These are phyloP conservation scores for Albugo laibachii DNA, from an alignment of 352 stramenopile species.

Conservation along the genomic window DNA sequence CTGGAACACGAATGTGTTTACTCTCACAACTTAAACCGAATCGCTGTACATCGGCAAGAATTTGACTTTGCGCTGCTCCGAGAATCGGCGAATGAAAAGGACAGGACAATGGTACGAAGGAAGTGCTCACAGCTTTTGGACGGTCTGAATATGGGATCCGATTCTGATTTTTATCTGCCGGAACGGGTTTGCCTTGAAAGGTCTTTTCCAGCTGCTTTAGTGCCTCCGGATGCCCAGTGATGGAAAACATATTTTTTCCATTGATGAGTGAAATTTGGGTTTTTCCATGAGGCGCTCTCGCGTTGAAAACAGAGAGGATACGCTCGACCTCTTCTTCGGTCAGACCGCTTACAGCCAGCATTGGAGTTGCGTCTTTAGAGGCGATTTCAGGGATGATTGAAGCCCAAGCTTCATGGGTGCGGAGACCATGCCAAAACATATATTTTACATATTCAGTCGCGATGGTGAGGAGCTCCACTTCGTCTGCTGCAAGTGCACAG, in stretches of 20 bases:
- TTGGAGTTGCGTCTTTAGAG: conserved; percentile 22
- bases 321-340: conserved; percentile 27
- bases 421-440: conserved; percentile 70
- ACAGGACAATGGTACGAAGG: conserved; percentile 37
- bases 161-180: conserved; percentile 35
- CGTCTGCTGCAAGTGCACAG: conserved; percentile 31
- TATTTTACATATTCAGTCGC: conserved; percentile 34
- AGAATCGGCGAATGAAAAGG: conserved; percentile 61
- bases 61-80: conserved; percentile 14
- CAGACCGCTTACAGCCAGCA: conserved; percentile 50
- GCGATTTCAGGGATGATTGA: conserved; percentile 1
- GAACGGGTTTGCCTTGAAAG: conserved; percentile 26
- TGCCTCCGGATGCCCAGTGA: conserved; percentile 41
- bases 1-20: conserved; percentile 31
- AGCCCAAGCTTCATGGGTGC: conserved; percentile 33
- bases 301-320: conserved; percentile 3
- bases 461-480: conserved; percentile 23
- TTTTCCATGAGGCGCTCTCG: conserved; percentile 1
- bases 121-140: conserved; percentile 37
- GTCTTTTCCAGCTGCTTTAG: conserved; percentile 28
- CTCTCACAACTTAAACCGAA: conserved; percentile 20
- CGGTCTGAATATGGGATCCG: conserved; percentile 62
- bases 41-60: conserved; percentile 29
- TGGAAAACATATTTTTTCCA: conserved; percentile 24
- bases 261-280: conserved; percentile 67